Conservation (phyloP, 257 asterid species). For the Penstemon davidsonii region DNA sequence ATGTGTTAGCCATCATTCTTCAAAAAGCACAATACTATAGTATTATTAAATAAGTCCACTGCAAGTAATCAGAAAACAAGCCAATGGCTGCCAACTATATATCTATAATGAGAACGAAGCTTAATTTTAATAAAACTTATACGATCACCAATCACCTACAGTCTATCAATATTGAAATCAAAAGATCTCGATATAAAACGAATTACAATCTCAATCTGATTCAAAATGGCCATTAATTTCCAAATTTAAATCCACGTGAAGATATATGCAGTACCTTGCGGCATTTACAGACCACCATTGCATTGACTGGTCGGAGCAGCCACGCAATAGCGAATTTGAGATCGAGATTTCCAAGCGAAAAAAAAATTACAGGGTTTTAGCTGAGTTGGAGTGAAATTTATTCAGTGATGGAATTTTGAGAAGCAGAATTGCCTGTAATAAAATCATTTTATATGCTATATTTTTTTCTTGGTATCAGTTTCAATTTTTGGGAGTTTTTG, state of each 20-base stretch:
- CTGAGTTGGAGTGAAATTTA: not conserved
- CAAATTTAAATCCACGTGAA: too few relatives aligned
- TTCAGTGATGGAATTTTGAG: too few relatives aligned
- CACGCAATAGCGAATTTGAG: constrained; percentile 31
- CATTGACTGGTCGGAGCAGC: constrained; percentile 35
- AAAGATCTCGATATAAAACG: constrained; percentile 2
- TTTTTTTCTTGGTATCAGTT: too few relatives aligned
- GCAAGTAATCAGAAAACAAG: not conserved
- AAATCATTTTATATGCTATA: too few relatives aligned
- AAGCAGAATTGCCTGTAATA: too few relatives aligned
- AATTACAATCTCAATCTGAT: constrained; percentile 42
- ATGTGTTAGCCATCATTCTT: constrained; percentile 13
- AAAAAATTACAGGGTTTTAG: constrained; percentile 38
- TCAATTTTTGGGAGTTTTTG: too few relatives aligned
- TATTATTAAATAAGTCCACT: constrained; percentile 1
- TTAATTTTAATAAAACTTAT: constrained; percentile 2
- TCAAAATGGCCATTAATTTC: constrained; percentile 14
- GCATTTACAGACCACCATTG: constrained; percentile 99
- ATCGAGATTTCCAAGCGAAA: constrained; percentile 33
- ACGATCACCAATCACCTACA: constrained; percentile 16
- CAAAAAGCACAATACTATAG: not conserved
- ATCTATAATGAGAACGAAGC: constrained; percentile 1
- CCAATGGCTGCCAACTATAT: not conserved
- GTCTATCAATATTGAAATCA: not conserved
- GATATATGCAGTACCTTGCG: constrained; percentile 60